Base-by-base conservation (phyloP, 352 stramenopile genomes). In the Phytophthora quininea region DNA sequence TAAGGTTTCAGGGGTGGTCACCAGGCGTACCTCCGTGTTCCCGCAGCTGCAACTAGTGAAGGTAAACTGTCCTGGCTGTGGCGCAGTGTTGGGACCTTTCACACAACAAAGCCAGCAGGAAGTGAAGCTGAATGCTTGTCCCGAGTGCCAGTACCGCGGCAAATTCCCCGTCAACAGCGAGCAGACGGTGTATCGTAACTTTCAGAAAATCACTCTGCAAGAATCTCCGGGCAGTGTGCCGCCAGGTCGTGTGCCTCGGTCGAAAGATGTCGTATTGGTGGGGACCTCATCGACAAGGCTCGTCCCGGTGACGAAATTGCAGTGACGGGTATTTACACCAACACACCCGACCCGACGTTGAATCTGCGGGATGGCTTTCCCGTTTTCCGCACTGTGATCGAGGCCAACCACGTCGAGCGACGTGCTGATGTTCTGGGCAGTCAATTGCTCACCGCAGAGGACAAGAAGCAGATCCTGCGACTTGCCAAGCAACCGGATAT, bases 261-360 rank as follows among this genome's bases (percentile, higher is more conserved):
- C 92, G 58, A 99, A 99, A 70, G 97, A 99, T 65, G 96, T 99
- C 5, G 95, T 99, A 33, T 72, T 99, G 10, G 76, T 98, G 0
- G 93, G 29, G 98, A 99, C 71, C 82, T 99, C 11, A 99, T 99
- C 57, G 98, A 99, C 72, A 83, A 88, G 54, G 97, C 96, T 8
- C 77, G 97, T 42, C 97, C 97, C 9, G 98, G 98, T n/a, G 97
- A 99, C 70, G 97, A 99, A 75, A 95, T 99, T n/a, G 97, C 99
- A 62, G 89, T 99, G 31, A 99, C 97, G 2, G 98, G 97, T 37
- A 90, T 99, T 40, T 99, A 98, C 84, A 98, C 89, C 12, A 98
- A 99, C 78, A 95, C 90, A 2, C 96, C 97, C 12, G 96, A 99
- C 82, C 90, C 88, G 30, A 90, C 86, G 27, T 66, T 99, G 32